These are phyloP conservation scores for Lactarius deliciosus DNA, from an alignment of 768 basidiomycete genomes.

Conservation along the genomic window DNA sequence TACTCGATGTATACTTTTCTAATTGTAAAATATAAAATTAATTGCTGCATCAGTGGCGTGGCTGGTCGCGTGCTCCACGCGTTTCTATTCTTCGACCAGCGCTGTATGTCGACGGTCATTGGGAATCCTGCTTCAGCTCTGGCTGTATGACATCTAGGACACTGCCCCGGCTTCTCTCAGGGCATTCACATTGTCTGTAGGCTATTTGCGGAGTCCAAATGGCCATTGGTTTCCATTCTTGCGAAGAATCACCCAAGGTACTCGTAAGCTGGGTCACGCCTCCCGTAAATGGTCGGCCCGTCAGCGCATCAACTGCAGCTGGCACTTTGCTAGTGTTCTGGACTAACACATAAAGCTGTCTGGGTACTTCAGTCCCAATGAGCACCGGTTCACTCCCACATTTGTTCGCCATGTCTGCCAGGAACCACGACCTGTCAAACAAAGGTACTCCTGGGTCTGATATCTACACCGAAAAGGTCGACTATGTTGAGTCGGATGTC, in stretches of 20 bases:
- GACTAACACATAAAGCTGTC: background rate
- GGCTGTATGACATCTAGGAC: background rate
- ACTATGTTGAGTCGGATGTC: background rate
- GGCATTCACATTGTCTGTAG: background rate
- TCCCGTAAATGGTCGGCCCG: background rate
- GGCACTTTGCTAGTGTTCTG: background rate
- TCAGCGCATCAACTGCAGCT: background rate
- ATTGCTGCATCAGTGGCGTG: background rate
- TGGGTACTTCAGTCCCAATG: background rate
- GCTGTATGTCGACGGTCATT: background rate
- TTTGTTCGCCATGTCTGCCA: slow-evolving; percentile 1
- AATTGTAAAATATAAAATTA: background rate
- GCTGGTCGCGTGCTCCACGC: no score
- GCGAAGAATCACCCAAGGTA: background rate
- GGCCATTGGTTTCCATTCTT: background rate
- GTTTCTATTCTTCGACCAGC: background rate
- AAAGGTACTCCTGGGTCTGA: background rate
- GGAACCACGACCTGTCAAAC: slow-evolving; percentile 1
- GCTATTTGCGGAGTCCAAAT: background rate
- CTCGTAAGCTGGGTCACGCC: background rate
- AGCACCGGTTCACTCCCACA: background rate
- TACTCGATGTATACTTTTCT: background rate
- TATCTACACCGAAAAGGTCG: slow-evolving; percentile 8
- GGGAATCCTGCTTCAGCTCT: background rate
- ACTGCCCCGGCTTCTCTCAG: background rate